Base-by-base conservation (phyloP, 805 yeast species). In the Metschnikowia hibisci region DNA sequence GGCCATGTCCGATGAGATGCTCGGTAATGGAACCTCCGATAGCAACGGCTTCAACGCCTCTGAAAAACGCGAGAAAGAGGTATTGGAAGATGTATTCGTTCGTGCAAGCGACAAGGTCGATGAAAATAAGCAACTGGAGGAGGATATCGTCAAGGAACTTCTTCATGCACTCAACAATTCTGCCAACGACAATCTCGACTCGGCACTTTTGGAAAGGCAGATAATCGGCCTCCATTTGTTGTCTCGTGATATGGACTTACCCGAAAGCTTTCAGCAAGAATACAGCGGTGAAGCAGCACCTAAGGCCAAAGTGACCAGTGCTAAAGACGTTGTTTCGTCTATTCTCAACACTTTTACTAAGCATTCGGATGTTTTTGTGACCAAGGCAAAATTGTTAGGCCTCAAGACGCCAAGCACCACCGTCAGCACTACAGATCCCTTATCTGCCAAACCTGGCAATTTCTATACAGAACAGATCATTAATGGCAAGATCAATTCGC, bases 221-320 rank as follows among this genome's bases (percentile, higher is more conserved):
- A 58, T 86, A 15, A 61, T 78, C 13, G 83, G 82, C 0, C 71
- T 84, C 40, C 86, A 84, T 55, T 56, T 84, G 13, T 61, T 86
- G 32, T 76, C 87, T 2, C 78, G 73, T 51, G 87, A 84, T 58
- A 51, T 82, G 45, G 85, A 81, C 55, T 61, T 86, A 36, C 88
- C 91, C 0, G 73, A 69, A 26, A 54, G 66, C 4, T 56, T 83
- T 14, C 78, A 78, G 50, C 44, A 55, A 2, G 66, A 61, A 5
- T 69, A 65, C 14, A 57, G 44, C 22, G 32, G 32, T 9, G 64
- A 42, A 23, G 20, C n/a, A 7, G 34, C 32, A 6, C 32, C 40
- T 10, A 29, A 37, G 16, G 40, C 40, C 26, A 29, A 29, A n/a
- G 31, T 11, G 12, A 15, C 31, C 28, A n/a, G 12, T n/a, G 46